phyloP scores from a whole-genome alignment of 108 stramenopile genomes.

The Thalassiosira profunda region DNA sequence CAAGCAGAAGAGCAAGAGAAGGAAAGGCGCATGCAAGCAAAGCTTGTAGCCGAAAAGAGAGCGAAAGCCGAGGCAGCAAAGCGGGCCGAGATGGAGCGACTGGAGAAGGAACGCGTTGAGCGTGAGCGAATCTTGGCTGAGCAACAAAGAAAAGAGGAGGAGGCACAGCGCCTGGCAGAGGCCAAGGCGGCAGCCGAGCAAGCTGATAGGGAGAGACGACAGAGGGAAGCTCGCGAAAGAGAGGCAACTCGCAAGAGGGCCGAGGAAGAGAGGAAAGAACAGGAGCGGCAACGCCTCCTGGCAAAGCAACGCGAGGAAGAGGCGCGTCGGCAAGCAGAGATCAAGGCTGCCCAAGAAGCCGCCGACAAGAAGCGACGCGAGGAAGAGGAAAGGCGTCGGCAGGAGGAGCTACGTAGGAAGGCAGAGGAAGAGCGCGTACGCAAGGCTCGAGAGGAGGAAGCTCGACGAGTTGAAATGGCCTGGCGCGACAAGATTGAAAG shows the following conservation, averaged over 20 bases:
- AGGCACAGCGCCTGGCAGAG: conserved; percentile 14
- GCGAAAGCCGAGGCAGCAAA: conserved; percentile 16
- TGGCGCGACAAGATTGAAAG: conserved; percentile 39
- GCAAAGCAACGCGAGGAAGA: conserved; percentile 39
- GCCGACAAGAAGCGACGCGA: conserved; percentile 6
- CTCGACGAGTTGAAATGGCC: conserved; percentile 21
- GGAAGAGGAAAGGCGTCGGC: conserved; percentile 14
- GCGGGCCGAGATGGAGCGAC: conserved; percentile 19
- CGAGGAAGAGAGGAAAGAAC: conserved; percentile 23
- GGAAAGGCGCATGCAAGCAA: conserved; percentile 23
- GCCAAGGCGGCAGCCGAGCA: conserved; percentile 25
- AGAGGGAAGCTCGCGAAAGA: conserved; percentile 24
- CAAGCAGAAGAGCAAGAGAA: conserved; percentile 13
- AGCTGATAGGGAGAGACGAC: conserved; percentile 24
- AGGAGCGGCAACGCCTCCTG: conserved; percentile 4
- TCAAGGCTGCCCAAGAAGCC: conserved; percentile 15
- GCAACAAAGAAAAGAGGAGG: conserved; percentile 11
- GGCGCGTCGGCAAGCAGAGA: conserved; percentile 11
- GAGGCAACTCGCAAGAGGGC: conserved; percentile 9
- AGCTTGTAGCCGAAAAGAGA: conserved; percentile 30
- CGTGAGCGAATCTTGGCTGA: conserved; percentile 17
- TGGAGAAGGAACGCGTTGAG: conserved; percentile 17
- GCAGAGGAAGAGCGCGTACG: conserved; percentile 48
- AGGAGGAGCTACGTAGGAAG: conserved; percentile 19
- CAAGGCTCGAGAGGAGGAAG: conserved; percentile 41